Conservation (phyloP, 2,329 filamentous ascomycete species). For the Albophoma yamanashiensis region DNA sequence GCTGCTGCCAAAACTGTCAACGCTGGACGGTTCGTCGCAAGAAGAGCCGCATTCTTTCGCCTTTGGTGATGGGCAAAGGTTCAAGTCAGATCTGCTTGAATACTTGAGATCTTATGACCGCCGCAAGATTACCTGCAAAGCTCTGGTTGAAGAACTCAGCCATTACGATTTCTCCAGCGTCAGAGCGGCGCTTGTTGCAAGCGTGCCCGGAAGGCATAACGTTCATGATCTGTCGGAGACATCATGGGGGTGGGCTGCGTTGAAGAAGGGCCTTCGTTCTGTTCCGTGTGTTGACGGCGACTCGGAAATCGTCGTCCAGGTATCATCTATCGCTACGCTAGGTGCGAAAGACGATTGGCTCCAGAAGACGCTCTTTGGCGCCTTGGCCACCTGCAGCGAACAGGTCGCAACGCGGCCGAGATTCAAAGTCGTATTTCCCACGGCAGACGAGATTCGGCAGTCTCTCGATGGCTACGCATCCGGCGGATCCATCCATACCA, state of each 20-base stretch:
- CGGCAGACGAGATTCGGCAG: slow-evolving; percentile 62
- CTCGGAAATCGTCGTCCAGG: slow-evolving; percentile 47
- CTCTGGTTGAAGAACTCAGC: slow-evolving; percentile 45
- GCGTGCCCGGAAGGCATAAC: slow-evolving; percentile 59
- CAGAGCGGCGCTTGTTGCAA: slow-evolving; percentile 63
- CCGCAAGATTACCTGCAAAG: slow-evolving; percentile 37
- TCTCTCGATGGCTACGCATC: slow-evolving; percentile 71
- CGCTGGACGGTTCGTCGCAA: background rate
- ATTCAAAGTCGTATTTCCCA: slow-evolving; percentile 72
- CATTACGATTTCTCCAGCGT: slow-evolving; percentile 61
- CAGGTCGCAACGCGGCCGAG: slow-evolving; percentile 24
- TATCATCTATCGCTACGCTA: slow-evolving; percentile 76
- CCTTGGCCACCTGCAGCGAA: slow-evolving; percentile 26
- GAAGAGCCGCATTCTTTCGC: slow-evolving; percentile 4
- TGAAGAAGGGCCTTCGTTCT: slow-evolving; percentile 47
- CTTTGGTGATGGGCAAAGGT: slow-evolving; percentile 53
- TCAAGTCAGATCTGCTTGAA: slow-evolving; percentile 64
- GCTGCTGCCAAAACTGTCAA: slow-evolving; percentile 41
- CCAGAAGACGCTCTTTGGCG: slow-evolving; percentile 47
- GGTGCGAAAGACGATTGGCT: slow-evolving; percentile 65
- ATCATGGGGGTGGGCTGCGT: slow-evolving; percentile 66
- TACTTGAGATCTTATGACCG: slow-evolving; percentile 64
- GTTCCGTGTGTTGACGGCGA: slow-evolving; percentile 34
- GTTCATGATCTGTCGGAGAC: slow-evolving; percentile 36
- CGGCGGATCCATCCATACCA: slow-evolving; percentile 74